phyloP scores from a whole-genome alignment of 176 grass and related monocot species.

The Ananas comosus region DNA sequence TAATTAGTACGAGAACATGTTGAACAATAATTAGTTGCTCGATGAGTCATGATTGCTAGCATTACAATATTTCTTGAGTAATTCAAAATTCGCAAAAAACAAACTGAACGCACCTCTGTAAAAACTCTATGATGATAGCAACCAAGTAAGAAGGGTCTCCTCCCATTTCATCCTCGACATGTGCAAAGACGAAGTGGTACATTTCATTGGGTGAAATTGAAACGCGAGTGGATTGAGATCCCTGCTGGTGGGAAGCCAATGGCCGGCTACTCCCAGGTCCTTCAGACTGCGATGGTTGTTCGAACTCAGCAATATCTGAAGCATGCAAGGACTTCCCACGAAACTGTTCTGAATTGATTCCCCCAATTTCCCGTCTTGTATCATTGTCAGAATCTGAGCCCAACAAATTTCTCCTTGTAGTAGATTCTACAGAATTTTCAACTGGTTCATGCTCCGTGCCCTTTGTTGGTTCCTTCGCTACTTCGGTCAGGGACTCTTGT shows the following conservation, averaged over 20 bases:
- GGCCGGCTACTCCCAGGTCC: slow-evolving; percentile 37
- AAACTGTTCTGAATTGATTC: slow-evolving; percentile 8
- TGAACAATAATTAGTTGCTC: not conserved
- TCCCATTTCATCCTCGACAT: slow-evolving; percentile 94
- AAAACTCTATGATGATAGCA: slow-evolving; percentile 67
- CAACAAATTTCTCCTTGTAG: slow-evolving; percentile 23
- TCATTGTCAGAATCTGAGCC: slow-evolving; percentile 56
- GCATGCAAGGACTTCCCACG: slow-evolving; percentile 11
- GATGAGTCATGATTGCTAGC: too few relatives aligned
- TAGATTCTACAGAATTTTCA: slow-evolving; percentile 26
- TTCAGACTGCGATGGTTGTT: slow-evolving; percentile 33
- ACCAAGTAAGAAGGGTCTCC: slow-evolving; percentile 79
- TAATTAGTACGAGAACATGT: not conserved
- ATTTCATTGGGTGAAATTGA: slow-evolving; percentile 85
- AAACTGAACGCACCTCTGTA: slow-evolving; percentile 52
- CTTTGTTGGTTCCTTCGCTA: slow-evolving; percentile 27
- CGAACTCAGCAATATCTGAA: slow-evolving; percentile 15
- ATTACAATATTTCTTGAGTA: too few relatives aligned
- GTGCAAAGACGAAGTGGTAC: slow-evolving; percentile 64
- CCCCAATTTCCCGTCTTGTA: slow-evolving; percentile 9
- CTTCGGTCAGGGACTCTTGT: not conserved
- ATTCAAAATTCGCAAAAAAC: not conserved
- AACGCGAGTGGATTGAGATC: slow-evolving; percentile 36
- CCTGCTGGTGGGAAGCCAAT: slow-evolving; percentile 38
- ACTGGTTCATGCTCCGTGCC: slow-evolving; percentile 25